Evolutionary conservation across 2,329 filamentous ascomycete genomes (phyloP).

Genomic region (Aspergillus sp.): DNA sequence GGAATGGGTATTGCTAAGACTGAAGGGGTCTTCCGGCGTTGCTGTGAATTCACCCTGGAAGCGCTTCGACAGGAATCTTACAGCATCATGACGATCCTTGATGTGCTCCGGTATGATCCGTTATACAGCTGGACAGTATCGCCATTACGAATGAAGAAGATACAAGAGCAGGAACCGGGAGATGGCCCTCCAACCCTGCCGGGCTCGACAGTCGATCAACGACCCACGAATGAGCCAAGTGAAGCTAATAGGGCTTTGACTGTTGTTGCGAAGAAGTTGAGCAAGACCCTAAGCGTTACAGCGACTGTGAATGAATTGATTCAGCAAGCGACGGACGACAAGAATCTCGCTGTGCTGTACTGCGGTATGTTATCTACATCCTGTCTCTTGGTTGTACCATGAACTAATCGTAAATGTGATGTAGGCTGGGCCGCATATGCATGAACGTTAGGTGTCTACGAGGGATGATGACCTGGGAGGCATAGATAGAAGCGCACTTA

Average conservation of each 20-base stretch:
- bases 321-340: slow-evolving; percentile 90
- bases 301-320: slow-evolving; percentile 97
- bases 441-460: slow-evolving; percentile 11
- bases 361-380: slow-evolving; percentile 56
- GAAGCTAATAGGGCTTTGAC: slow-evolving; percentile 91
- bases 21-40: slow-evolving; percentile 95
- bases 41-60: slow-evolving; percentile 95
- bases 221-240: slow-evolving; percentile 58
- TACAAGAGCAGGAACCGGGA: slow-evolving; percentile 58
- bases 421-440: slow-evolving; percentile 55
- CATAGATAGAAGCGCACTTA: neutral
- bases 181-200: slow-evolving; percentile 39
- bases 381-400: neutral
- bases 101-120: slow-evolving; percentile 96
- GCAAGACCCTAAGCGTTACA: slow-evolving; percentile 87
- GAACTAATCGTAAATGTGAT: neutral
- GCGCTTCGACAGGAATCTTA: slow-evolving; percentile 93
- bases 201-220: slow-evolving; percentile 30
- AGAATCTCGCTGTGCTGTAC: slow-evolving; percentile 87
- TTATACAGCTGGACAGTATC: slow-evolving; percentile 94
- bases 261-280: slow-evolving; percentile 93
- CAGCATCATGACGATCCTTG: slow-evolving; percentile 97
- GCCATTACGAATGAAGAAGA: slow-evolving; percentile 62
- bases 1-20: slow-evolving; percentile 95
- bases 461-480: neutral